These are phyloP conservation scores for Plasmodium inui DNA, from an alignment of 169 alveolate genomes.

Conservation along the genomic window DNA sequence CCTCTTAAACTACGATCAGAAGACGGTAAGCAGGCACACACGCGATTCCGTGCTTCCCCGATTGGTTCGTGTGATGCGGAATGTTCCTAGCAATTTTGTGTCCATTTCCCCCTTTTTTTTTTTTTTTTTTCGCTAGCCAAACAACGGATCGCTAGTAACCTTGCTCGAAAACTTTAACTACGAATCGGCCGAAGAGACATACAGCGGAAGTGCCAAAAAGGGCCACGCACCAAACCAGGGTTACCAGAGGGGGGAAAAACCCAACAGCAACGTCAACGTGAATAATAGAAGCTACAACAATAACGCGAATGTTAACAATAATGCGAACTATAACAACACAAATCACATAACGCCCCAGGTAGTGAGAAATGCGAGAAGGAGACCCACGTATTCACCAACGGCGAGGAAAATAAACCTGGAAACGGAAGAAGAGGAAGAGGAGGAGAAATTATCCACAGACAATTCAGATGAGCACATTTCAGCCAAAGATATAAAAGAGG, in stretches of 20 bases:
- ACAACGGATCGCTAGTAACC: constrained; percentile 34
- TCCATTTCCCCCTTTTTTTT: not conserved
- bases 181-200: constrained; percentile 22
- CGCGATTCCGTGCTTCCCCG: not conserved
- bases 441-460: constrained; percentile 52
- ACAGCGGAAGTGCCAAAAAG: not conserved
- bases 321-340: not conserved
- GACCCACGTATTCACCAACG: constrained; percentile 69
- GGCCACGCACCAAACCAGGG: not conserved
- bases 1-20: constrained; percentile 40
- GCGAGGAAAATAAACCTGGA: constrained; percentile 45
- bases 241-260: not conserved
- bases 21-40: constrained; percentile 26
- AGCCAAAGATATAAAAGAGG: constrained; percentile 80
- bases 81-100: not conserved
- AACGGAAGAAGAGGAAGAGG: constrained; percentile 63
- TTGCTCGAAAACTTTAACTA: constrained; percentile 58
- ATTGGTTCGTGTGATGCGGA: not conserved
- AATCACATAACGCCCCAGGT: constrained; percentile 29
- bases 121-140: constrained; percentile 19
- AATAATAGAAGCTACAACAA: not conserved
- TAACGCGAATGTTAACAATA: not conserved
- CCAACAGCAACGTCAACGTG: not conserved
- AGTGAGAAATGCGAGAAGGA: constrained; percentile 53
- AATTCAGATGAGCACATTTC: constrained; percentile 69